Base-by-base conservation (phyloP, 495 filamentous ascomycete genomes). In the Penicillium silybi region DNA sequence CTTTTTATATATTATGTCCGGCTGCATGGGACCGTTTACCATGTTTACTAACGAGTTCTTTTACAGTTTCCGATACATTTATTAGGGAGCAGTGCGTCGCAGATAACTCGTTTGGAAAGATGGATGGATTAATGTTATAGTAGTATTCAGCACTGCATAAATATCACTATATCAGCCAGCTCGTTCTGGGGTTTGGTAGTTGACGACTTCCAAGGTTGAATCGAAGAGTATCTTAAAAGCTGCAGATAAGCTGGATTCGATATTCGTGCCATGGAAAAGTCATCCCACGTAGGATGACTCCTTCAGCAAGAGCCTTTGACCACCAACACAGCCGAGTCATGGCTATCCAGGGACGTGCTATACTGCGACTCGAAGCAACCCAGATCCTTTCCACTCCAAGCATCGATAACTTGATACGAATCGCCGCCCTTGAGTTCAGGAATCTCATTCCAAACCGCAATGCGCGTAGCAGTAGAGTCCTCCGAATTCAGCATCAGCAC, bases 401-500 rank as follows among this genome's bases (percentile, higher is more conserved):
- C 71, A 71, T 85, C 73, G 29, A 58, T 65, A 4, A 85, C 74
- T 10, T 66, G 59, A 46, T 79, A 85, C 34, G 65, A 69, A 34
- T 61, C 57, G 19, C 59, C 20, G 5, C 49, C 59, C 54, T 63
- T 44, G 41, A 85, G 59, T 35, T 78, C 72, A 1, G 82, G 82
- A 26, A 85, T 68, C 59, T 85, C 82, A 5, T 41, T 61, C 62
- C 74, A 85, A 18, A 63, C 56, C 5, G 76, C 76, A 18, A 67
- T 70, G 38, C 78, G 78, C 6, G 53, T 70, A 9, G 58, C 58
- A 17, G 50, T 68, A 5, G 42, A 45, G 1, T 65, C 56, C 41
- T 74, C 66, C n/a, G 74, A 71, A 46, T 81, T 82, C 3, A 84
- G 53, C 61, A 81, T 75, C 35, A 84, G 50, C 1, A 85, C 78